Base-by-base conservation (phyloP, 1,284 basidiomycete genomes). In the Taiwanofungus camphoratus region DNA sequence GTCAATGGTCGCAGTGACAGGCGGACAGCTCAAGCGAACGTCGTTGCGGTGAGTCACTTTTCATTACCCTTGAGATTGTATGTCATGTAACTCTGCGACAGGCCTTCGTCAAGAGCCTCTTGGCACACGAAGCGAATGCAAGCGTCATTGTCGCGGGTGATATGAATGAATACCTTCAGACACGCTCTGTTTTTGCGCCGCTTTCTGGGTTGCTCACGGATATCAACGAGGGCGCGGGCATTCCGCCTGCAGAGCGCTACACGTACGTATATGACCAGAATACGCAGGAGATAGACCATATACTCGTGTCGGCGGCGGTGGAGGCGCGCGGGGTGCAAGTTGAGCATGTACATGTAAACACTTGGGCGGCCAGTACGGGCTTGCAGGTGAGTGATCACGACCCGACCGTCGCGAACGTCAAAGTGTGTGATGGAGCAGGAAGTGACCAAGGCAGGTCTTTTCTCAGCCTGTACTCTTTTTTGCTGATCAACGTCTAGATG, bases 241-340 rank as follows among this genome's bases (percentile, higher is more conserved):
- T 77, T 34, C 65, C 68, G 7, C 60, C 61, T 0, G 70, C 66
- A 9, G 79, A 82, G 57, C 65, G 77, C 20, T 81, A 82, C 59
- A 79, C 71, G 27, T 80, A 79, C 52, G 69, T 74, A 22, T 82
- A 73, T 59, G 77, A 77, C 55, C 74, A 79, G 58, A 73, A 76
- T 53, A 66, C 64, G 11, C 67, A 81, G 57, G 73, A 79, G 53
- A 70, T 81, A 35, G 76, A 81, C 60, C 76, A 82, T 55, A 64
- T 68, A 20, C 73, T 80, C 55, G 60, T 82, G 29, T 76, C 76
- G 6, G 54, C 66, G 13, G 70, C 73, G 5, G 57, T 84, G 26
- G 65, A 61, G 38, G 48, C 45, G 20, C 64, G 71, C 18, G 64
- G 63, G 1, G 51, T 49, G 4, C 40, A 33, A 7, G 64, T 69